Percentiles rank a stretch among this genome's conserved stretches.
Conservation (phyloP, 1,284 basidiomycete genomes). For the Trichosporon asahii region DNA sequence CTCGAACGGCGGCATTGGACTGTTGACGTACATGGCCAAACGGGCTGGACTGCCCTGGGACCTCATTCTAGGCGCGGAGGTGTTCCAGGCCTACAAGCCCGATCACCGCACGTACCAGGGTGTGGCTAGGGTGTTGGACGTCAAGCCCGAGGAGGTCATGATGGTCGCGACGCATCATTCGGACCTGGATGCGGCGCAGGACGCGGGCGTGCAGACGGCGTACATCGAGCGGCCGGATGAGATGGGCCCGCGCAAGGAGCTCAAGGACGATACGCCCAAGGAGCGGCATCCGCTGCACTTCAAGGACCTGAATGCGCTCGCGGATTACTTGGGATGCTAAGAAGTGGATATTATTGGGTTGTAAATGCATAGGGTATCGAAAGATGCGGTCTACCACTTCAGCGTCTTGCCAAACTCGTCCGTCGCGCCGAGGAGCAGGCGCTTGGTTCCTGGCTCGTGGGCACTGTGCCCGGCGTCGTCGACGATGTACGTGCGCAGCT, state of each 20-base stretch:
- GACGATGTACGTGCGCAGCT: conserved; percentile 65
- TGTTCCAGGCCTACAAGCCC: conserved; percentile 23
- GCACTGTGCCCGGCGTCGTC: conserved; percentile 87
- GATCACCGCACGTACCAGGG: conserved; percentile 13
- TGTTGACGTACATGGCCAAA: conserved; percentile 22
- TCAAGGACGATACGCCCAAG: not conserved
- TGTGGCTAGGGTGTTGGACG: conserved; percentile 14
- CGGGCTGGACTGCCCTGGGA: conserved; percentile 18
- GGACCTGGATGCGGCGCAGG: conserved; percentile 21
- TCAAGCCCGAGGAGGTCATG: conserved; percentile 15
- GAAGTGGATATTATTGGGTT: not conserved
- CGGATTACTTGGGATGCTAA: conserved; percentile 16
- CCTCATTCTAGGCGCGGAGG: conserved; percentile 16
- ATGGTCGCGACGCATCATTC: conserved; percentile 21
- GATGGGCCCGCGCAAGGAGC: conserved; percentile 7
- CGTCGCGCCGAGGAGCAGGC: conserved; percentile 56
- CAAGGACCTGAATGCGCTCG: conserved; percentile 9
- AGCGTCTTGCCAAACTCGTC: conserved; percentile 14
- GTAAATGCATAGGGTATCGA: not conserved
- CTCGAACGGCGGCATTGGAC: conserved; percentile 19
- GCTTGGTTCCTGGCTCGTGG: conserved; percentile 69
- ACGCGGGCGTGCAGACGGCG: conserved; percentile 15
- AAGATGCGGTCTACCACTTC: conserved; percentile 1
- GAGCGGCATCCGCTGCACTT: conserved; percentile 19
- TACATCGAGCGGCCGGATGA: conserved; percentile 20